Percentiles rank a stretch among this genome's conserved stretches.
These are phyloP conservation scores for Nakazawaea peltata DNA, from an alignment of 805 yeast genomes.

Conservation along the genomic window DNA sequence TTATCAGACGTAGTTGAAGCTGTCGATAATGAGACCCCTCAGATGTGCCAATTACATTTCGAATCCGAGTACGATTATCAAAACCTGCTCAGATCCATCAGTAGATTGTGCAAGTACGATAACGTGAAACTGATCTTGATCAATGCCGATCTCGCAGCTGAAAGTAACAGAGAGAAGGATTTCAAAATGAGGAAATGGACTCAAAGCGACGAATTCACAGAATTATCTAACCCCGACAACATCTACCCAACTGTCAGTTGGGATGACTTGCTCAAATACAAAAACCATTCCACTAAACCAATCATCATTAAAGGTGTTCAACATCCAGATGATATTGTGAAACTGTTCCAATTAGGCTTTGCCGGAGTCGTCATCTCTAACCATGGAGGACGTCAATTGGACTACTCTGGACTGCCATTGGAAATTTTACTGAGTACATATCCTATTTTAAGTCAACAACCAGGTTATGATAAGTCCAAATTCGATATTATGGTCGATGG, in stretches of 20 bases:
- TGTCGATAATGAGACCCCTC: slow-evolving; percentile 48
- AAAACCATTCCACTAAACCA: slow-evolving; percentile 29
- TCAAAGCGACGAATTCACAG: background rate
- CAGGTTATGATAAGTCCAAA: slow-evolving; percentile 31
- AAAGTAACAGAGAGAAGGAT: slow-evolving; percentile 59
- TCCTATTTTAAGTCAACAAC: slow-evolving; percentile 32
- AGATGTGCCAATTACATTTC: slow-evolving; percentile 81
- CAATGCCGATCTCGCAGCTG: slow-evolving; percentile 79
- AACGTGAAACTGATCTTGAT: slow-evolving; percentile 64
- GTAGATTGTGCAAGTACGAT: slow-evolving; percentile 49
- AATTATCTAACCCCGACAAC: slow-evolving; percentile 25
- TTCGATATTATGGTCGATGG: slow-evolving; percentile 69
- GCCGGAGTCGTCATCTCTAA: slow-evolving; percentile 61
- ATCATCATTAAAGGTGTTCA: slow-evolving; percentile 55
- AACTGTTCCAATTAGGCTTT: slow-evolving; percentile 48
- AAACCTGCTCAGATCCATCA: slow-evolving; percentile 42
- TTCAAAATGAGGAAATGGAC: slow-evolving; percentile 23
- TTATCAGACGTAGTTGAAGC: slow-evolving; percentile 36
- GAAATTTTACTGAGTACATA: slow-evolving; percentile 50
- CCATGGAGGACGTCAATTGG: slow-evolving; percentile 71
- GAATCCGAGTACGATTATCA: slow-evolving; percentile 48
- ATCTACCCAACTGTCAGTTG: slow-evolving; percentile 29
- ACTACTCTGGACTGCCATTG: slow-evolving; percentile 51
- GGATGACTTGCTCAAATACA: slow-evolving; percentile 22
- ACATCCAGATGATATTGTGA: slow-evolving; percentile 51